Evolutionary conservation across 257 asterid species (phyloP).

Genomic region (Datura wrightii): DNA sequence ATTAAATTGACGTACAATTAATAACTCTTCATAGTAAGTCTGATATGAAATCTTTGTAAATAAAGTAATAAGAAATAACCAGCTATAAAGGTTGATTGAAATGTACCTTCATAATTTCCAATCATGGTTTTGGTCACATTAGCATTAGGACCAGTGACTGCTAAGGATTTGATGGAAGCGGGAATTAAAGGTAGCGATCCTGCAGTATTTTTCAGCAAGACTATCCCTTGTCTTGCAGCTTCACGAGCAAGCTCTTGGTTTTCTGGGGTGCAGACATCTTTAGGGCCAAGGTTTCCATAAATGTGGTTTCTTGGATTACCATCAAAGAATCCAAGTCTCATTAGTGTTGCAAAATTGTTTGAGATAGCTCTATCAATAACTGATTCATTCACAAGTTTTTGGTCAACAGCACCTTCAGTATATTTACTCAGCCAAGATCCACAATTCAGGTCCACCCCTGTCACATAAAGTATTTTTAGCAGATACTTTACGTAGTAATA

Average conservation of each 20-base stretch:
- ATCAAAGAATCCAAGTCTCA: conserved; percentile 93
- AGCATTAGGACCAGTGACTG: conserved; percentile 92
- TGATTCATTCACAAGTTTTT: conserved; percentile 66
- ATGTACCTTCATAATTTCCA: conserved; percentile 79
- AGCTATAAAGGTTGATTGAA: background rate
- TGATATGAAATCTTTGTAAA: background rate
- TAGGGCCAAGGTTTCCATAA: conserved; percentile 80
- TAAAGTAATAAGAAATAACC: background rate
- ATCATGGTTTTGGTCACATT: conserved; percentile 70
- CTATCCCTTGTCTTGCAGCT: conserved; percentile 85
- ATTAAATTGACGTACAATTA: too few species aligned
- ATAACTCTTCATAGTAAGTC: background rate
- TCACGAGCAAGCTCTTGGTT: conserved; percentile 84
- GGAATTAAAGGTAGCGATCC: conserved; percentile 72
- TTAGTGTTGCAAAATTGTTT: conserved; percentile 76
- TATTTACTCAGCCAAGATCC: conserved; percentile 55
- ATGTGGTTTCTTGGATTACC: conserved; percentile 72
- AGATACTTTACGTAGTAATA: background rate
- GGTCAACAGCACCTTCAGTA: conserved; percentile 66
- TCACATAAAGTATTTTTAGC: background rate
- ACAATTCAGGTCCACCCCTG: conserved; percentile 92
- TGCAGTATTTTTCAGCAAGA: conserved; percentile 67
- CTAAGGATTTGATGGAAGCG: conserved; percentile 62
- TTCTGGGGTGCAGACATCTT: conserved; percentile 71
- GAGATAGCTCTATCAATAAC: conserved; percentile 59